Conservation (phyloP, 75 land plant genomes). For the Larix kaempferi region DNA sequence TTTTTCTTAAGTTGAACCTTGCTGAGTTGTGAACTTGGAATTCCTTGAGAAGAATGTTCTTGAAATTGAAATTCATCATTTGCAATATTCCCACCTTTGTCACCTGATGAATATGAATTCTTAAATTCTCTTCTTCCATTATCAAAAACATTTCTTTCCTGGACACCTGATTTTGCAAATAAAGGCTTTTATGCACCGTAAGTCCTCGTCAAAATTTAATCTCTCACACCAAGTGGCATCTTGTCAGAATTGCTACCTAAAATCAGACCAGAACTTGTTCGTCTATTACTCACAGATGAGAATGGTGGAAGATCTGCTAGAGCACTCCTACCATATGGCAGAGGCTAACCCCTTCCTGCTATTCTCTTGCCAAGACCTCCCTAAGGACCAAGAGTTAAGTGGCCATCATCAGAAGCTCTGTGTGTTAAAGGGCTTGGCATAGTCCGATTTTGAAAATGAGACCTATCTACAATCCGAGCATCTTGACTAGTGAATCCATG, state of each 20-base stretch:
- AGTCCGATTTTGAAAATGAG: conserved; percentile 41
- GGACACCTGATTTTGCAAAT: conserved; percentile 11
- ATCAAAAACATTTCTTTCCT: conserved; percentile 18
- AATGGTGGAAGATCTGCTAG: conserved; percentile 28
- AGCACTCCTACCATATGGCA: conserved; percentile 23
- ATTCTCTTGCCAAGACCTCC: conserved; percentile 86
- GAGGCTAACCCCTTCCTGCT: conserved; percentile 56
- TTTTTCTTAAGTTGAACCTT: conserved; percentile 58
- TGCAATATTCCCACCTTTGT: conserved; percentile 22
- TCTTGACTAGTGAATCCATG: conserved; percentile 61
- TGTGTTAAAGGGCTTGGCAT: conserved; percentile 64
- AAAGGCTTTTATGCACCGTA: conserved; percentile 23
- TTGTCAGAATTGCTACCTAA: conserved; percentile 40
- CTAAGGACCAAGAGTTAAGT: conserved; percentile 84
- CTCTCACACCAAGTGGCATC: conserved; percentile 17
- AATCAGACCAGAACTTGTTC: conserved; percentile 33
- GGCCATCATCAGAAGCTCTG: conserved; percentile 63
- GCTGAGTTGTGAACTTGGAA: conserved; percentile 1
- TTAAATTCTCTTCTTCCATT: conserved; percentile 26
- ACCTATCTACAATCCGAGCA: conserved; percentile 65
- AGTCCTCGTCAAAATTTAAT: conserved; percentile 28
- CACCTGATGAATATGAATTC: conserved; percentile 29
- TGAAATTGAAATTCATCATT: conserved; percentile 9
- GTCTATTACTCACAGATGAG: conserved; percentile 35
- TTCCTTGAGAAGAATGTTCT: conserved; percentile 11